Evolutionary conservation across 2,329 filamentous ascomycete species (phyloP).

Genomic region (Hypocreales sp.): DNA sequence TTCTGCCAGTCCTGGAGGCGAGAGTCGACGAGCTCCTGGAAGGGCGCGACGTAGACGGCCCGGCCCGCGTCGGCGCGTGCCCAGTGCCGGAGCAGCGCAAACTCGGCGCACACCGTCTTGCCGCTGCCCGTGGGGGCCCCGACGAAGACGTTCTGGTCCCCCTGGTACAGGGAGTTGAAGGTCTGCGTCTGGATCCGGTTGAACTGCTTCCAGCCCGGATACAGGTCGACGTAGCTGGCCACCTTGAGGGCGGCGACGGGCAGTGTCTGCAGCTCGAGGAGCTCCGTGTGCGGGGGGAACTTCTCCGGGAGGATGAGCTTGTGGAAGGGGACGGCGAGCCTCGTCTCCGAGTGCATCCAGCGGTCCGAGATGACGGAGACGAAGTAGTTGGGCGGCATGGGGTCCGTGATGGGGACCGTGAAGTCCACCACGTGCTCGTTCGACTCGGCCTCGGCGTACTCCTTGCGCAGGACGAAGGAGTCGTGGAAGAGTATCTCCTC

Average conservation of each 20-base stretch:
- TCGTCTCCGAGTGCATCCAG: constrained; percentile 97
- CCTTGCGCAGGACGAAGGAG: constrained; percentile 78
- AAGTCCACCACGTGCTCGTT: constrained; percentile 95
- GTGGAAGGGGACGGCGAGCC: constrained; percentile 84
- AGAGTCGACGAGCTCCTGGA: constrained; percentile 81
- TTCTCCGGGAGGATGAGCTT: constrained; percentile 90
- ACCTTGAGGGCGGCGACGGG: constrained; percentile 80
- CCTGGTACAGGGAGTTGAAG: constrained; percentile 83
- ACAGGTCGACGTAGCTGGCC: constrained; percentile 67
- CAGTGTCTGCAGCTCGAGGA: constrained; percentile 82
- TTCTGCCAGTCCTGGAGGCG: constrained; percentile 74
- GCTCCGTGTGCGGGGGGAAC: constrained; percentile 84
- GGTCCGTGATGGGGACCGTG: constrained; percentile 89
- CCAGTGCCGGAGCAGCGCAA: constrained; percentile 84
- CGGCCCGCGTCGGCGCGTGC: constrained; percentile 40
- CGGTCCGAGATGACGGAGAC: constrained; percentile 87
- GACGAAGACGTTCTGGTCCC: constrained; percentile 86
- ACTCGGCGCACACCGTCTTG: constrained; percentile 94
- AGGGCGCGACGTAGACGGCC: constrained; percentile 87
- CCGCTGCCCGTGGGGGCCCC: constrained; percentile 89
- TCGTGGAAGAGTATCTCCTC: constrained; percentile 94
- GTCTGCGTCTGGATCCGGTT: constrained; percentile 97
- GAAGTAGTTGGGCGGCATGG: constrained; percentile 98
- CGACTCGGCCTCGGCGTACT: constrained; percentile 71
- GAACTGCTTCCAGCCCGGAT: constrained; percentile 74